Base-by-base conservation (phyloP, 805 yeast genomes). In the Cyberlindnera subsufficiens region DNA sequence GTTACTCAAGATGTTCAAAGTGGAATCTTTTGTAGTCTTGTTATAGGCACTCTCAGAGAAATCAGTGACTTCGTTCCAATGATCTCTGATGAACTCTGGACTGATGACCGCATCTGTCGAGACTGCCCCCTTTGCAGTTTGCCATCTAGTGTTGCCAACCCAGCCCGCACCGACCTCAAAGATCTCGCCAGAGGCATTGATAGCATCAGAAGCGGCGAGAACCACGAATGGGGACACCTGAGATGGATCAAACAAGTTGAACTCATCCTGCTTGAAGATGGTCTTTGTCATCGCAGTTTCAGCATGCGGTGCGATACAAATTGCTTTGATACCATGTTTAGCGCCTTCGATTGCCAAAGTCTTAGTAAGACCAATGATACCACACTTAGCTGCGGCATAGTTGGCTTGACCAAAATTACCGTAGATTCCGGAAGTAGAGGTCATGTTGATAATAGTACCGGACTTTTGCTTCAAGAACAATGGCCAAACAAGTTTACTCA, bases 341-440 rank as follows among this genome's bases (percentile, higher is more conserved):
- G 80, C 80, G 58, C 99, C 99, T 69, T 91, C 99, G 51, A 86
- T 73, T 25, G 98, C 96, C 50, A 88, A 65, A 35, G 97, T 83
- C 65, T 77, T 80, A 33, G 96, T 76, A 54, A 91, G 75, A 15
- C 96, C 96, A 38, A 89, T 67, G 50, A 91, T 79, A 19, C 88
- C 97, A 40, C 86, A 79, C 69, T 91, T 91, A 37, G 98, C 97
- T 29, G 97, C 80, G 17, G 96, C 82, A 65, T 91, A 91, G 70
- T 91, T 91, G 33, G 96, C 87, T 69, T 91, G 99, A 40, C 99
- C 99, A 68, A 91, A 91, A 71, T 85, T 88, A 51, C 99, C 99
- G 65, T 91, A 91, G 54, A 91, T 89, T 52, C 98, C 99, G 2
- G 97, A 89, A 9, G 98, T 91, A 16, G 96, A 89, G 19, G 97